Evolutionary conservation across 2,329 filamentous ascomycete species (phyloP).

Genomic region (Cercospora beticola): DNA sequence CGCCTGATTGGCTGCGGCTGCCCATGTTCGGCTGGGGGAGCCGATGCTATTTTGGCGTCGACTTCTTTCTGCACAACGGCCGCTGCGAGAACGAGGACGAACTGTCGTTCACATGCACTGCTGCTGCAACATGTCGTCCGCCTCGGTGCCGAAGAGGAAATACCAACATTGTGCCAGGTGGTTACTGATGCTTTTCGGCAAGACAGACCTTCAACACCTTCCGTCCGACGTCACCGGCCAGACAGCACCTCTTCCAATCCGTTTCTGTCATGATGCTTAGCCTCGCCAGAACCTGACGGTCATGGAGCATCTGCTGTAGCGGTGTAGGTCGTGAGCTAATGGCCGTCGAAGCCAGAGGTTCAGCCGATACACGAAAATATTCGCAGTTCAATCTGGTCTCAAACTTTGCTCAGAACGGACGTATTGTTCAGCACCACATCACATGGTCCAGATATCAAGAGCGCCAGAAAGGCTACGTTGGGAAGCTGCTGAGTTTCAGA

Average conservation of each 20-base stretch:
- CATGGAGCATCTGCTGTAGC: background rate
- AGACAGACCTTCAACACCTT: no score
- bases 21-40: constrained; percentile 2
- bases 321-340: background rate
- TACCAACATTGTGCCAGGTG: background rate
- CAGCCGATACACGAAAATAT: background rate
- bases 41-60: background rate
- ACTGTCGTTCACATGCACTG: background rate
- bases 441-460: background rate
- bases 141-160: background rate
- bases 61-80: background rate
- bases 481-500: background rate
- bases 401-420: background rate
- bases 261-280: background rate
- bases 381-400: background rate
- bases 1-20: constrained; percentile 1
- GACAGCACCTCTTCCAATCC: background rate
- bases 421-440: background rate
- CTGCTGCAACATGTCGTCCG: background rate
- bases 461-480: background rate
- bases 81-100: constrained; percentile 1
- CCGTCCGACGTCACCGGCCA: background rate
- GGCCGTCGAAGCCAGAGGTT: no score
- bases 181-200: background rate
- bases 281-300: background rate